Base-by-base conservation (phyloP, 148 eudicot genomes). In the Heliosperma pusillum region DNA sequence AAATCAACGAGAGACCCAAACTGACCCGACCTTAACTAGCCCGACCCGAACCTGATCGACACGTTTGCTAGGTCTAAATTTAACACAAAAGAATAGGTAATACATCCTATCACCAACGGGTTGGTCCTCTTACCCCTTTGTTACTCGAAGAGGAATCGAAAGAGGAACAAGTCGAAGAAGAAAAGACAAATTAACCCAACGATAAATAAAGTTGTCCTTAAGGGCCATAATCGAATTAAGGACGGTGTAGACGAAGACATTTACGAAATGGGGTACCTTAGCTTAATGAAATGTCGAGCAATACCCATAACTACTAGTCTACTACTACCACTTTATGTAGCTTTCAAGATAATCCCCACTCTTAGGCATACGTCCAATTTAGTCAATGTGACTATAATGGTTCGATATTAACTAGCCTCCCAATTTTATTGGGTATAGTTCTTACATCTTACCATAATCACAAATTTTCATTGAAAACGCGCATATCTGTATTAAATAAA, bases 321-420 rank as follows among this genome's bases (percentile, higher is more conserved):
- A n/a, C n/a, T n/a, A n/a, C n/a, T n/a, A 45, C n/a, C 19, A 50
- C 33, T 50, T 70, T 70, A 50, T 52, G 73, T 25, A 47, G 58
- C 36, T 25, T 47, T 70, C 73, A 70, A 20, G 21, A 70, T 52
- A 45, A 47, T 7, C 5, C 71, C 33, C n/a, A 21, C 2, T 17
- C n/a, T 45, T 13, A 50, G 2, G 30, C 20, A 70, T 52, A 70
- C 60, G 22, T 50, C 73, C 60, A n/a, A 70, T 24, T 21, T 25
- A 50, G 73, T 70, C 73, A 26, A 7, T 53, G 40, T 70, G 42
- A 52, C 21, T 17, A 25, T 9, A 52, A 26, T 53, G 73, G 60
- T 50, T 50, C 29, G 60, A 70, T 53, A 7, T 52, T 17, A 50
- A 70, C 42, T 8, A 58, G 20, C 60, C 60, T 52, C 73, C 73